Evolutionary conservation across 768 basidiomycete genomes (phyloP), one percentile per base, ranked within the genome.

Genomic region (Boletus tomentosulus): DNA sequence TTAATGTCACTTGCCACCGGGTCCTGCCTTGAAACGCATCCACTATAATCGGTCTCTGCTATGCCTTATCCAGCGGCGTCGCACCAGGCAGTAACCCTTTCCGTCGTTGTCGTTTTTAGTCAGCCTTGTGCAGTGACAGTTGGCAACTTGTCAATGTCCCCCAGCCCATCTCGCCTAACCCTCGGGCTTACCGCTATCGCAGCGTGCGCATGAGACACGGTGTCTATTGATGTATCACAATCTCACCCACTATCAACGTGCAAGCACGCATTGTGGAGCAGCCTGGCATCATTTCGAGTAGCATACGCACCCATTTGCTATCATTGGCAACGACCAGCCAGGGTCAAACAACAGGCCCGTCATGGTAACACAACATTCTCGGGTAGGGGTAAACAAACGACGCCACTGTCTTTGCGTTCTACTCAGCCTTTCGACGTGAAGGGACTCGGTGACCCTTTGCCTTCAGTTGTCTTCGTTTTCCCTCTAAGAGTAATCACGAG

Each of bases 391-490:
- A 51, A 33, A 49, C 16, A 39, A 19, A 39, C 31, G 44, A 31
- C 39, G 27, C 64, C 57, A 64, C 61, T 41, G 66, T 66, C 25
- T 60, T 55, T 22, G 59, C 43, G 24, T 54, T 57, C 38, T 70
- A 58, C 46, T 57, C 54, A 42, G 59, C 62, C 53, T 72, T 78
- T 39, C 67, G 69, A 48, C 83, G 81, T 31, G 83, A 79, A 30
- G 79, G 84, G 43, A 83, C 83, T 39, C 82, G 83, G 41, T 89
- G 74, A 51, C 87, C 86, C 68, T 85, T 87, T 6, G 83, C 83
- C 64, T 86, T 91, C 80, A 88, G 82, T 55, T 81, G 81, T 64
- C 79, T 82, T 62, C 89, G 82, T 71, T 85, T 89, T 1, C 83
- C 79, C 72, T 87, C 88, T 90, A 67, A 53, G 56, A 11, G 30